Evolutionary conservation across 805 yeast genomes (phyloP).

Genomic region (Candida easanensis): DNA sequence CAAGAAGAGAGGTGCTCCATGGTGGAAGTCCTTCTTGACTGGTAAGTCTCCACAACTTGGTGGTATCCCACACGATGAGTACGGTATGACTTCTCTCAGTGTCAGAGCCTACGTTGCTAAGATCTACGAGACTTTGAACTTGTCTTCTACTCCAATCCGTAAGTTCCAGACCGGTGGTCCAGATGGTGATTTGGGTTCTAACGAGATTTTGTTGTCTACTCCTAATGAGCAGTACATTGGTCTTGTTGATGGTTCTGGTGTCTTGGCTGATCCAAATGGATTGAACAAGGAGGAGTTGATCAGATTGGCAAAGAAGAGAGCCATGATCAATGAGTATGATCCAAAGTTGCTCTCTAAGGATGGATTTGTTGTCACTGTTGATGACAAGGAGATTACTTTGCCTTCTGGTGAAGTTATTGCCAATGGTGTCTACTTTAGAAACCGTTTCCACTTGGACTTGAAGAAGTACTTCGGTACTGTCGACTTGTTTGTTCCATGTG

Average conservation of each 20-base stretch:
- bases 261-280: slow-evolving; percentile 87
- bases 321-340: slow-evolving; percentile 71
- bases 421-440: slow-evolving; percentile 88
- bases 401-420: slow-evolving; percentile 73
- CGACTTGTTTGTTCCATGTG: slow-evolving; percentile 94
- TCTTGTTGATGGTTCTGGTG: slow-evolving; percentile 95
- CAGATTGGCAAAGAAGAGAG: slow-evolving; percentile 74
- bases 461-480: slow-evolving; percentile 62
- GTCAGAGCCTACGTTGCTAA: slow-evolving; percentile 90
- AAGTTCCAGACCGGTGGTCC: slow-evolving; percentile 99
- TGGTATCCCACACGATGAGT: slow-evolving; percentile 97
- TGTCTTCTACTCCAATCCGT: slow-evolving; percentile 55
- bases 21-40: slow-evolving; percentile 98
- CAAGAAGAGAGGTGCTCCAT: slow-evolving; percentile 83
- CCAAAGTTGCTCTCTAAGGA: slow-evolving; percentile 58
- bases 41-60: slow-evolving; percentile 91
- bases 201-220: slow-evolving; percentile 84
- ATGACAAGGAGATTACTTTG: slow-evolving; percentile 72
- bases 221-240: slow-evolving; percentile 78
- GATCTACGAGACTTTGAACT: slow-evolving; percentile 72
- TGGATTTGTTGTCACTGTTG: slow-evolving; percentile 84
- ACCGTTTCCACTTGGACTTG: slow-evolving; percentile 77
- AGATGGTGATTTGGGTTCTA: slow-evolving; percentile 96
- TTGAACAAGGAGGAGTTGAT: slow-evolving; percentile 74
- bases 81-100: slow-evolving; percentile 96